Conservation (phyloP, 495 filamentous ascomycete species). For the Viridothelium virens region DNA sequence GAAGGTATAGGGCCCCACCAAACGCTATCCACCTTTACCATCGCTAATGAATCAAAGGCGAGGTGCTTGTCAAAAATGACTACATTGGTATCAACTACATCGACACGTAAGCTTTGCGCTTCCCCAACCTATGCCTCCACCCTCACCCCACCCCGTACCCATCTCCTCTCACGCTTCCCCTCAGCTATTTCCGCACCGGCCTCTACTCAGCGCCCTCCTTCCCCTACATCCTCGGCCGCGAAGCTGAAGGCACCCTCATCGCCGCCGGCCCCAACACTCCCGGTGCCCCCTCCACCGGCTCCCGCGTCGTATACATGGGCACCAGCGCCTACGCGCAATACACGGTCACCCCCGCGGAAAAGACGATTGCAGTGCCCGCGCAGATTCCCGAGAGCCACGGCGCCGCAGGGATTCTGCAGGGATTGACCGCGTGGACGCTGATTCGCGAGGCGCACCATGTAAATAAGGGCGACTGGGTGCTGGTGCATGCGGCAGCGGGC, state of each 20-base stretch:
- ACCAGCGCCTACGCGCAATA: conserved; percentile 69
- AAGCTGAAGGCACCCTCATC: conserved; percentile 61
- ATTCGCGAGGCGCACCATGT: conserved; percentile 70
- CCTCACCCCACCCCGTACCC: not conserved
- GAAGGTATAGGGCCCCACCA: conserved; percentile 38
- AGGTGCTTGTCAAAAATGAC: conserved; percentile 80
- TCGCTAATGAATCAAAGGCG: conserved; percentile 16
- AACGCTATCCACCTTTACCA: not conserved
- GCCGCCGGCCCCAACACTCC: conserved; percentile 41
- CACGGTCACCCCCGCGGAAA: conserved; percentile 50
- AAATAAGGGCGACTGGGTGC: conserved; percentile 69
- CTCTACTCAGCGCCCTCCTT: conserved; percentile 64
- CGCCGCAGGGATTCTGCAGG: conserved; percentile 65
- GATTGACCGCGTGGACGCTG: conserved; percentile 76
- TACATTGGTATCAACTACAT: conserved; percentile 87
- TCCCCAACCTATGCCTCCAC: conserved; percentile 6
- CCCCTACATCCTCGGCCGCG: conserved; percentile 76
- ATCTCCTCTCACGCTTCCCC: conserved; percentile 13
- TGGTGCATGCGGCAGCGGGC: conserved; percentile 86
- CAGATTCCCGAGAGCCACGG: conserved; percentile 56
- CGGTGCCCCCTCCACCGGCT: conserved; percentile 24
- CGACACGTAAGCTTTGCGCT: conserved; percentile 47
- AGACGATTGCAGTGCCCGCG: conserved; percentile 57
- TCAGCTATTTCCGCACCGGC: conserved; percentile 81
- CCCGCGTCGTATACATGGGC: conserved; percentile 39